phyloP scores from a whole-genome alignment of 2,329 filamentous ascomycete genomes.

The Fusarium sterilihyphosum region DNA sequence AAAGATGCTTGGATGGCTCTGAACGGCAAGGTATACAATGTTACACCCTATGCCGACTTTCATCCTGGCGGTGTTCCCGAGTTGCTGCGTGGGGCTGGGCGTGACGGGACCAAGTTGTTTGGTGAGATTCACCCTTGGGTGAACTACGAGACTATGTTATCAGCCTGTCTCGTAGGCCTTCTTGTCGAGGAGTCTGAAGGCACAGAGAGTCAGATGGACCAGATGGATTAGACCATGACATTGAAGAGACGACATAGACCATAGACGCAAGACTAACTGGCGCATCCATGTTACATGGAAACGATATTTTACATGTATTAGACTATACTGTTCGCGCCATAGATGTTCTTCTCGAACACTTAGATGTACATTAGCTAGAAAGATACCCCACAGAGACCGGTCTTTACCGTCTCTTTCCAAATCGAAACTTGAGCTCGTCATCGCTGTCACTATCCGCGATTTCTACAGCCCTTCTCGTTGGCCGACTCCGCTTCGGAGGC shows the following conservation, averaged over 20 bases:
- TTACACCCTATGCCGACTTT: constrained; percentile 87
- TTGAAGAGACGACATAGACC: background rate
- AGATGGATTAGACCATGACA: constrained; percentile 65
- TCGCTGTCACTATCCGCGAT: constrained; percentile 60
- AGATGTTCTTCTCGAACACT: constrained; percentile 21
- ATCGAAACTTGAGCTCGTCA: constrained; percentile 66
- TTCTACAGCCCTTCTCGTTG: constrained; percentile 49
- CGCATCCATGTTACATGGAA: background rate
- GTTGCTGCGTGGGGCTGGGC: constrained; percentile 69
- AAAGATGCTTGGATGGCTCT: constrained; percentile 91
- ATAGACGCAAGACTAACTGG: background rate
- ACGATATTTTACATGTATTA: constrained; percentile 7
- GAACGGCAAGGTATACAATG: constrained; percentile 92
- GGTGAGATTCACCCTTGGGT: constrained; percentile 77
- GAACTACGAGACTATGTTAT: constrained; percentile 76
- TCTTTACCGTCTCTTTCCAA: constrained; percentile 59
- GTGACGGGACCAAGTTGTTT: constrained; percentile 71
- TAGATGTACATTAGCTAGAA: constrained; percentile 44
- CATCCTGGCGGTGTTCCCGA: constrained; percentile 89
- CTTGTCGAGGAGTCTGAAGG: constrained; percentile 65
- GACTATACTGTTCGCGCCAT: constrained; percentile 15
- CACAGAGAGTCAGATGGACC: constrained; percentile 61
- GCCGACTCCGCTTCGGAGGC: constrained; percentile 47
- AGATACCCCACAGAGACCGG: constrained; percentile 45
- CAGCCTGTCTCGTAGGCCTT: constrained; percentile 70